Conservation (phyloP, 306 rosid genomes). For the Malus sieversii region DNA sequence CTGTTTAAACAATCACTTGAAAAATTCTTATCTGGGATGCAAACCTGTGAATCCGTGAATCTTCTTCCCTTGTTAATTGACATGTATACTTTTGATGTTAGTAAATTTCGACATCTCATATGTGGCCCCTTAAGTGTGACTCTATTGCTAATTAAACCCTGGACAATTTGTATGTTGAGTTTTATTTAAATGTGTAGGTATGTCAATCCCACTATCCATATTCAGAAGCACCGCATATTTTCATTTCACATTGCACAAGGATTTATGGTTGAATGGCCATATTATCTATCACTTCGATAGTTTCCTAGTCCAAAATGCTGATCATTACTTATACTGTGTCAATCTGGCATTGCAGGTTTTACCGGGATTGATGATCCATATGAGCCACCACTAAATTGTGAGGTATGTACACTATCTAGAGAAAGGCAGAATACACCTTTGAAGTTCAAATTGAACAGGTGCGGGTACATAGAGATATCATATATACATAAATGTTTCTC, state of each 20-base stretch:
- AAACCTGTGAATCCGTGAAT: neutral
- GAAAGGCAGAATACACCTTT: neutral
- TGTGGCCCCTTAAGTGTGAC: neutral
- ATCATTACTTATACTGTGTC: neutral
- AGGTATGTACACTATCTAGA: slow-evolving; percentile 35
- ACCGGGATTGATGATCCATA: slow-evolving; percentile 85
- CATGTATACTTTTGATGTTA: neutral
- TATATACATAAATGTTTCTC: neutral
- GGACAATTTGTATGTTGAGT: neutral
- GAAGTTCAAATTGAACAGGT: neutral
- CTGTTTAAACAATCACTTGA: neutral
- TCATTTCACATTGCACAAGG: neutral
- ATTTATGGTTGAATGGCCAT: neutral
- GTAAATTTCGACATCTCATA: neutral
- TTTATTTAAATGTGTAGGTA: neutral
- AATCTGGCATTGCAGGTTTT: slow-evolving; percentile 41
- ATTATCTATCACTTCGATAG: neutral
- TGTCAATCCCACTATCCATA: neutral
- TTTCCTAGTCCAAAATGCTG: neutral
- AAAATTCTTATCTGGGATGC: neutral
- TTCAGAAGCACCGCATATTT: neutral
- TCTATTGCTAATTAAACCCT: neutral
- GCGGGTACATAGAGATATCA: neutral
- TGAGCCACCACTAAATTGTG: slow-evolving; percentile 48
- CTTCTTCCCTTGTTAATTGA: neutral